Conservation (phyloP, 2,329 filamentous ascomycete genomes). For the Ambrosiella xylebori region DNA sequence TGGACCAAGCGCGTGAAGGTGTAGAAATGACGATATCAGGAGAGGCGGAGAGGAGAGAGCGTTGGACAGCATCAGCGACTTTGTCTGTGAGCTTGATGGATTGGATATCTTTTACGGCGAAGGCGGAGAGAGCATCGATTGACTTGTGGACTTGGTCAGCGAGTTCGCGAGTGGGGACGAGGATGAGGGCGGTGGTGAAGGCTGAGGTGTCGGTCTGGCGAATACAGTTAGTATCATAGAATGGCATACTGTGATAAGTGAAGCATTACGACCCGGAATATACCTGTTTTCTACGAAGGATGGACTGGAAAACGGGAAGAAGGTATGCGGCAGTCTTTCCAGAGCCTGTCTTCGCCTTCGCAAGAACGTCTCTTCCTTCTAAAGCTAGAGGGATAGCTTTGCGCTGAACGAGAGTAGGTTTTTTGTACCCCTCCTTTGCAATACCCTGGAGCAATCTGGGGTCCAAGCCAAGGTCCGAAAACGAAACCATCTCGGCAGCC, state of each 20-base stretch:
- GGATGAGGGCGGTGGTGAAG: slow-evolving; percentile 59
- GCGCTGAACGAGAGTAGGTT: slow-evolving; percentile 76
- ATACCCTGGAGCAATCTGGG: slow-evolving; percentile 72
- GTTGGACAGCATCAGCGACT: slow-evolving; percentile 73
- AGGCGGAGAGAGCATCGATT: slow-evolving; percentile 58
- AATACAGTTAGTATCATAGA: background rate
- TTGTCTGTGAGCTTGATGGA: slow-evolving; percentile 80
- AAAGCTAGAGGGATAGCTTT: slow-evolving; percentile 77
- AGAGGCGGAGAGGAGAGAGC: slow-evolving; percentile 65
- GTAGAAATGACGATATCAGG: slow-evolving; percentile 88
- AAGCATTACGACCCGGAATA: slow-evolving; percentile 10
- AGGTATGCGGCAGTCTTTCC: slow-evolving; percentile 97
- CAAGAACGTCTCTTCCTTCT: slow-evolving; percentile 75
- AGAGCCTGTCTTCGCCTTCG: slow-evolving; percentile 84
- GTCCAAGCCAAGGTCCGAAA: slow-evolving; percentile 66
- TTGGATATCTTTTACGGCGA: slow-evolving; percentile 69
- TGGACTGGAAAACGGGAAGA: slow-evolving; percentile 69
- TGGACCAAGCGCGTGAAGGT: slow-evolving; percentile 64
- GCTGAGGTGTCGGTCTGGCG: slow-evolving; percentile 29
- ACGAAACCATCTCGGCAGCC: slow-evolving; percentile 27
- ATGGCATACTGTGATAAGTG: background rate
- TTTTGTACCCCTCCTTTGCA: slow-evolving; percentile 64
- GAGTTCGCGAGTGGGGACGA: slow-evolving; percentile 87
- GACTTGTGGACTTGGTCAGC: slow-evolving; percentile 77
- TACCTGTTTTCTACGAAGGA: slow-evolving; percentile 62